Conservation (phyloP, 2,329 filamentous ascomycete genomes). For the Pseudopyrenochaeta lycopersici region DNA sequence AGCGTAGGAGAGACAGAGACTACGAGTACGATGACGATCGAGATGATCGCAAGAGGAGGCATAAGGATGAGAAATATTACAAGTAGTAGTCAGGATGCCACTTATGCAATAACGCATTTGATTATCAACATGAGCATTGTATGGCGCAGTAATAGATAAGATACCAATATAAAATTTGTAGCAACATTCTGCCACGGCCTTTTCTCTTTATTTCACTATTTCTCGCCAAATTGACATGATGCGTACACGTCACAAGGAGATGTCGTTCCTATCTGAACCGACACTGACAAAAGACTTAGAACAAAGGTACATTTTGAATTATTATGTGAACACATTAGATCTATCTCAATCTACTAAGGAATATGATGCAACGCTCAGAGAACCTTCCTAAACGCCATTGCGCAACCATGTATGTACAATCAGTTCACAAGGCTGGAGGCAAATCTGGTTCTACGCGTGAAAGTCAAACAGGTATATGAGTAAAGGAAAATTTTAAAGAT, state of each 20-base stretch:
- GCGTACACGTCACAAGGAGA: too few relatives aligned
- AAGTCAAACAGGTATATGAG: constrained; percentile 5
- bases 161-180: neutral
- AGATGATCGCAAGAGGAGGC: constrained; percentile 27
- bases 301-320: neutral
- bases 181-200: neutral
- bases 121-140: neutral
- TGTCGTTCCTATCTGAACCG: too few relatives aligned
- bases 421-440: constrained; percentile 8
- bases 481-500: constrained; percentile 8
- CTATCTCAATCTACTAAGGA: neutral
- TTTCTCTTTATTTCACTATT: too few relatives aligned
- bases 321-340: neutral
- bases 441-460: constrained; percentile 12
- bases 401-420: neutral
- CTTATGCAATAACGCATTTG: neutral
- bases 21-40: constrained; percentile 28
- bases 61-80: constrained; percentile 20
- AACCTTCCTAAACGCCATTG: neutral
- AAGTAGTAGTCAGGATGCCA: constrained; percentile 9
- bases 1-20: constrained; percentile 35
- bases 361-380: neutral
- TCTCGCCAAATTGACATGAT: too few relatives aligned
- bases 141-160: constrained; percentile 1
- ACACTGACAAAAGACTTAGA: too few relatives aligned